These are phyloP conservation scores for Solanum sitiens DNA, from an alignment of 257 asterid genomes.

Conservation along the genomic window DNA sequence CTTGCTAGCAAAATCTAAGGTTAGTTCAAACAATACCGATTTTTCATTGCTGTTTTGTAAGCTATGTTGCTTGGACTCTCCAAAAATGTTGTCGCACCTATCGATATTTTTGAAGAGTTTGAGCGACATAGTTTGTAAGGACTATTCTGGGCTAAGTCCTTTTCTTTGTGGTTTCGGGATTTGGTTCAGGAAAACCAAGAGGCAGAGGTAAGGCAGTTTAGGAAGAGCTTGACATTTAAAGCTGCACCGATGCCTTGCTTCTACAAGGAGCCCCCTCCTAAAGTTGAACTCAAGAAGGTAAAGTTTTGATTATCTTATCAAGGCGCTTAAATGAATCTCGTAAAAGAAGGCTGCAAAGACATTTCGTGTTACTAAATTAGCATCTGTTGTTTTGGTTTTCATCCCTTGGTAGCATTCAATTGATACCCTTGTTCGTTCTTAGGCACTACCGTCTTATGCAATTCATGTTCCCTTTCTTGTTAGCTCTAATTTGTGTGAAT, in stretches of 20 bases:
- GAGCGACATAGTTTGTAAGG: background rate
- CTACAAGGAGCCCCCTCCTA: conserved; percentile 87
- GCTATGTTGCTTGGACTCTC: background rate
- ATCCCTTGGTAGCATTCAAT: background rate
- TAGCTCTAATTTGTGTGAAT: background rate
- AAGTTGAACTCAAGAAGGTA: conserved; percentile 80
- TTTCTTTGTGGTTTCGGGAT: background rate
- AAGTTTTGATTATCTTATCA: background rate
- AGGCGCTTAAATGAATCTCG: background rate
- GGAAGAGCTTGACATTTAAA: conserved; percentile 72
- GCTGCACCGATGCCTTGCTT: conserved; percentile 89
- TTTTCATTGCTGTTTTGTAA: background rate
- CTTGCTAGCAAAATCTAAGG: conserved; percentile 78
- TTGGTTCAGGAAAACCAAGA: conserved; percentile 57
- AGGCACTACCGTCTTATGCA: background rate
- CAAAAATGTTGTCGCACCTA: background rate
- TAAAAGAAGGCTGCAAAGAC: background rate
- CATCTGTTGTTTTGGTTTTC: background rate
- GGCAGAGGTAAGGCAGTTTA: conserved; percentile 68
- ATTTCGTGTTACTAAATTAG: background rate
- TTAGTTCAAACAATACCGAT: background rate
- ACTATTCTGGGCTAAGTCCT: background rate
- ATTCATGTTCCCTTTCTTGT: background rate
- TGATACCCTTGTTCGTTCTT: background rate
- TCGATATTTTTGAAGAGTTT: background rate